Conservation (phyloP, 1,284 basidiomycete species). For the Schizophyllum amplum region DNA sequence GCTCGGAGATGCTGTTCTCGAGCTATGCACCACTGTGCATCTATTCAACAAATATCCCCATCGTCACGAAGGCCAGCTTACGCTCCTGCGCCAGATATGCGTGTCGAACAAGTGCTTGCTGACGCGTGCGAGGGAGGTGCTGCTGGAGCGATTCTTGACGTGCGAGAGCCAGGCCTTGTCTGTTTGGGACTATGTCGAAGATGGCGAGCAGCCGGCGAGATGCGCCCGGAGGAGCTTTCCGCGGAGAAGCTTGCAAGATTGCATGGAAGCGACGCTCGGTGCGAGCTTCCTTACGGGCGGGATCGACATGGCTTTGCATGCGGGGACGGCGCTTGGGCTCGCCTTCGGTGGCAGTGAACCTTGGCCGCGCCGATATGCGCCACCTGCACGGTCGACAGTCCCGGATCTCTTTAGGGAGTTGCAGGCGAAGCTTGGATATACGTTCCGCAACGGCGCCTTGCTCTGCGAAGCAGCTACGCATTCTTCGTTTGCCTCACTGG, state of each 20-base stretch:
- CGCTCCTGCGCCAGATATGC: conserved; percentile 49
- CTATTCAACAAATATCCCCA: conserved; percentile 67
- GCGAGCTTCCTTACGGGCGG: conserved; percentile 67
- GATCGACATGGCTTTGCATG: conserved; percentile 54
- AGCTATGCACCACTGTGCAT: conserved; percentile 68
- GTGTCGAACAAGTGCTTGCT: conserved; percentile 67
- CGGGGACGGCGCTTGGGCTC: conserved; percentile 57
- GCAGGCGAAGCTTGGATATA: conserved; percentile 61
- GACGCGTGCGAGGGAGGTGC: conserved; percentile 52
- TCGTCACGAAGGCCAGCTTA: conserved; percentile 76
- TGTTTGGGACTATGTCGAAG: conserved; percentile 50
- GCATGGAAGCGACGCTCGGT: conserved; percentile 76
- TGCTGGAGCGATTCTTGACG: conserved; percentile 56
- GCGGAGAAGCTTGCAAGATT: conserved; percentile 72
- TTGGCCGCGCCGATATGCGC: conserved; percentile 49
- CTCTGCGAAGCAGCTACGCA: conserved; percentile 76
- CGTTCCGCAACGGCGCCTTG: conserved; percentile 53
- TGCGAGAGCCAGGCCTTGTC: conserved; percentile 47
- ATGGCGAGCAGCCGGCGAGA: conserved; percentile 20
- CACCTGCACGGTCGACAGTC: conserved; percentile 23
- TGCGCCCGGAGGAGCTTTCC: conserved; percentile 36
- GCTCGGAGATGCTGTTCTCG: conserved; percentile 74
- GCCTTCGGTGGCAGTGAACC: conserved; percentile 61
- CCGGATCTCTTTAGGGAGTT: conserved; percentile 45
- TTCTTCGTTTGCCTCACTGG: conserved; percentile 54